phyloP scores from a whole-genome alignment of 129 eudicot genomes.

The Silybum marianum region DNA sequence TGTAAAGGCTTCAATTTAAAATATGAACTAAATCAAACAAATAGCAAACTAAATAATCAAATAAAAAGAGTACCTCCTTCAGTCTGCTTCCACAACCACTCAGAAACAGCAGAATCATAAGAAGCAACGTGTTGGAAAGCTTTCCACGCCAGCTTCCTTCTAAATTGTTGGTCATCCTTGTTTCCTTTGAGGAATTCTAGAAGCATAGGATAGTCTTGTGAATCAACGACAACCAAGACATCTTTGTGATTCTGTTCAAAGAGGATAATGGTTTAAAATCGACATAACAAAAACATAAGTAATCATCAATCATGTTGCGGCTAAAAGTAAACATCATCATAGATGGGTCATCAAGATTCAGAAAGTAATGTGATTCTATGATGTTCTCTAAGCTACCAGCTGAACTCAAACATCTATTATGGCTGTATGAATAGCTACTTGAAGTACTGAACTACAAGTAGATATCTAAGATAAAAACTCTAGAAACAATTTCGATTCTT shows the following conservation, averaged over 20 bases:
- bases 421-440: too few relatives aligned
- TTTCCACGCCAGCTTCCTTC: conserved; percentile 89
- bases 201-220: conserved; percentile 76
- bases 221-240: conserved; percentile 94
- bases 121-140: conserved; percentile 94
- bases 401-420: not conserved
- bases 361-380: not conserved
- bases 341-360: not conserved
- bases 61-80: conserved; percentile 51
- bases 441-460: too few relatives aligned
- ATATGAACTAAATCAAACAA: not conserved
- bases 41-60: not conserved
- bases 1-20: not conserved
- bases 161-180: conserved; percentile 64
- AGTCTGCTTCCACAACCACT: conserved; percentile 96
- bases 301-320: not conserved
- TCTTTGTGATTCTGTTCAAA: conserved; percentile 86
- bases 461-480: too few relatives aligned
- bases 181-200: conserved; percentile 61
- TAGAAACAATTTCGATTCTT: too few relatives aligned
- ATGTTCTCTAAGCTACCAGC: not conserved
- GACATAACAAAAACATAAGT: not conserved
- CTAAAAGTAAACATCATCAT: not conserved
- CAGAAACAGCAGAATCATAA: conserved; percentile 98
- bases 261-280: not conserved